These are phyloP conservation scores for Citrullus mucosospermus DNA, from an alignment of 306 rosid genomes.

Conservation along the genomic window DNA sequence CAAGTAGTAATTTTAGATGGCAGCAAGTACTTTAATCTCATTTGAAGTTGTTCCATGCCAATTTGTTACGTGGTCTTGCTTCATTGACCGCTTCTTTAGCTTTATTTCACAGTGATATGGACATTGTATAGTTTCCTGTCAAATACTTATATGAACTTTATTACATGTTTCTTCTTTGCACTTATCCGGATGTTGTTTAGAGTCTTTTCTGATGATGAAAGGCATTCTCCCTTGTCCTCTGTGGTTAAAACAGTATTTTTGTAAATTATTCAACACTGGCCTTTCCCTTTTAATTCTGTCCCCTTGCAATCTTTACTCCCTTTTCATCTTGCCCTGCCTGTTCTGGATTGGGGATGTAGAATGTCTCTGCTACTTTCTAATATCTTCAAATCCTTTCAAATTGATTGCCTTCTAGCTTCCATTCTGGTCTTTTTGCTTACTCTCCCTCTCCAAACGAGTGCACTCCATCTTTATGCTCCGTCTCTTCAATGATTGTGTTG, in stretches of 20 bases:
- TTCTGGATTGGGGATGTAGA: not conserved
- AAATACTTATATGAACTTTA: not conserved
- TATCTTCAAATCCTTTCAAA: not conserved
- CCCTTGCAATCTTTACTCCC: not conserved
- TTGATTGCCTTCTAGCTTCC: slow-evolving; percentile 50
- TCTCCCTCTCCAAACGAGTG: slow-evolving; percentile 80
- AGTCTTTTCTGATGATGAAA: not conserved
- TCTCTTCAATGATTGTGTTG: slow-evolving; percentile 79
- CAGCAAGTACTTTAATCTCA: not conserved
- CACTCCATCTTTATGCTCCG: slow-evolving; percentile 91
- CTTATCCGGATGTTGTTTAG: not conserved
- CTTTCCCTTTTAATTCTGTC: not conserved
- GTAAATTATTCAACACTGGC: not conserved
- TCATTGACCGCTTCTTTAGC: not conserved
- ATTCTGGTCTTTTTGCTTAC: slow-evolving; percentile 71
- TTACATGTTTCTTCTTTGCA: not conserved
- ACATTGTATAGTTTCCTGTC: not conserved
- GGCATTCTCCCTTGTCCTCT: not conserved
- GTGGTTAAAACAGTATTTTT: not conserved
- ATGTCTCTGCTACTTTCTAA: not conserved
- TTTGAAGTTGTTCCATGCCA: not conserved
- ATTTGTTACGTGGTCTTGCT: not conserved
- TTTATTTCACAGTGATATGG: not conserved
- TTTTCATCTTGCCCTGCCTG: not conserved
- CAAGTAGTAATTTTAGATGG: not conserved